Percentiles rank a stretch among this genome's conserved stretches.
Conservation (phyloP, 1,284 basidiomycete genomes). For the Fomitopsis schrenkii region DNA sequence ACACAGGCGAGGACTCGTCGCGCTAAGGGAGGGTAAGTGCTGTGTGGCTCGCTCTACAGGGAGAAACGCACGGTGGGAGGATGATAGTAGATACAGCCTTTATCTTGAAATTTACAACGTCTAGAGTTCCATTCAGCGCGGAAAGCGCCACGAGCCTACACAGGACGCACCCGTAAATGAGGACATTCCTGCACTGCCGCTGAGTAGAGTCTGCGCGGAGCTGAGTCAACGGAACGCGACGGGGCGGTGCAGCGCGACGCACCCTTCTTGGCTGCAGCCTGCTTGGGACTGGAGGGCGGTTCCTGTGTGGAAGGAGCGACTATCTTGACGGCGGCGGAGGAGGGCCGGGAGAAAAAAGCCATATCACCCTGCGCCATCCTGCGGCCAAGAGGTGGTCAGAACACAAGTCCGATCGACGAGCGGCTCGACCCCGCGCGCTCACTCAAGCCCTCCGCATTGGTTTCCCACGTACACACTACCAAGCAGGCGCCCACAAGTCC, state of each 20-base stretch:
- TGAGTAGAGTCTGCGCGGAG: constrained; percentile 54
- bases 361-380: constrained; percentile 29
- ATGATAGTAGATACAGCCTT: constrained; percentile 82
- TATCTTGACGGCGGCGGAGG: constrained; percentile 56
- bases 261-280: constrained; percentile 38
- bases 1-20: constrained; percentile 26
- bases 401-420: background rate
- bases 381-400: constrained; percentile 19
- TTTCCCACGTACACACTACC: constrained; percentile 1
- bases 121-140: constrained; percentile 34
- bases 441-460: background rate
- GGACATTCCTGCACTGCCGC: constrained; percentile 81
- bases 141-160: background rate
- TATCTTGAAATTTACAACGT: constrained; percentile 81
- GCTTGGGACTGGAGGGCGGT: constrained; percentile 29
- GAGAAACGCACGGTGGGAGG: constrained; percentile 51
- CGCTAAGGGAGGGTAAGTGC: constrained; percentile 18
- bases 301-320: constrained; percentile 42
- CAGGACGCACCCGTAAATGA: constrained; percentile 75
- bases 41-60: background rate
- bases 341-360: constrained; percentile 42
- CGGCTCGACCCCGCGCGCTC: background rate
- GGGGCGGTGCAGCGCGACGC: constrained; percentile 13
- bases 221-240: constrained; percentile 8
- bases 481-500: constrained; percentile 14